Evolutionary conservation across 768 basidiomycete genomes (phyloP), one percentile per base, ranked within the genome.

Genomic region (Hygrophorus pudorinus): DNA sequence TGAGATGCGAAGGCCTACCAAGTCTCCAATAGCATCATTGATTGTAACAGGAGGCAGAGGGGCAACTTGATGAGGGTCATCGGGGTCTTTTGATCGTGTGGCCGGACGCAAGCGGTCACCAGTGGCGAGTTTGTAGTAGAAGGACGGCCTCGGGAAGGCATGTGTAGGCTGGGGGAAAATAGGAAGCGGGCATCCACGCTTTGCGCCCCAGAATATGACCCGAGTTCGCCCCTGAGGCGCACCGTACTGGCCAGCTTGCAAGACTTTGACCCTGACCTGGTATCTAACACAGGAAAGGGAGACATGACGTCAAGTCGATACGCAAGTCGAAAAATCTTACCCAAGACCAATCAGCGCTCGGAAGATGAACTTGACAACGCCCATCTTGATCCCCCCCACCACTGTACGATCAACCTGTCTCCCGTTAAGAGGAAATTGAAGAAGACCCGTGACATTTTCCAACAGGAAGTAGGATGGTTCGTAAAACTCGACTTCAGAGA

Each of bases 231-330:
- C 65, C 61, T 88, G 85, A 13, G 85, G 83, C 16, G 73, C 71
- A 20, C 85, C 85, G 58, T 85, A 85, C 29, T 78, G 76, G 0
- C 70, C 76, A 17, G 84, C 79, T 53, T 88, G 81, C 0, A 86
- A 63, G 12, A 80, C 60, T n/a, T 71, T 73, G 59, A 72, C 76
- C 14, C 67, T 73, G 2, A 74, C 76, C 61, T 88, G 85, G 54
- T 87, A 87, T 1, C 78, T 78, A 43, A 13, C n/a, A 20, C 11
- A 18, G 20, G 29, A 31, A 46, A 51, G n/a, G 38, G 4, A 12
- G n/a, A 35, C 0, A 37, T 45, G 44, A 34, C 53, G 32, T 9
- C 35, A 17, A 11, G 17, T 10, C n/a, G 28, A 10, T 24, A 3
- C 20, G 33, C 34, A 28, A 21, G 38, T 7, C 41, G 5, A 38